Percentiles rank a stretch among this genome's conserved stretches.
Evolutionary conservation across 352 stramenopile species (phyloP).

Genomic region (Phytopythium kandeliae): DNA sequence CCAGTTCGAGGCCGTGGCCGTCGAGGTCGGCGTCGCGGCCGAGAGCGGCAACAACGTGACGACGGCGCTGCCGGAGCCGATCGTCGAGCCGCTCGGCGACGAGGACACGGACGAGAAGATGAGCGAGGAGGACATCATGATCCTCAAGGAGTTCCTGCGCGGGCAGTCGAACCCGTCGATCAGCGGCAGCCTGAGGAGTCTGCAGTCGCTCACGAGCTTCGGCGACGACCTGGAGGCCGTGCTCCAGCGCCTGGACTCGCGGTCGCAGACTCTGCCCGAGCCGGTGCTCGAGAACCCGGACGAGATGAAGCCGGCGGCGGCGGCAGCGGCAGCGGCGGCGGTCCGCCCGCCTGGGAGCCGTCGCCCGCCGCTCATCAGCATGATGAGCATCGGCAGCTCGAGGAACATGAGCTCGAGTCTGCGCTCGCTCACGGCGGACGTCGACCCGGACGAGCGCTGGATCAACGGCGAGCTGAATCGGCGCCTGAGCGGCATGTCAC

Average conservation of each 20-base stretch:
- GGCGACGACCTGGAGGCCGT: constrained; percentile 30
- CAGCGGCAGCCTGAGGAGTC: constrained; percentile 25
- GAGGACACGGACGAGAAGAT: constrained; percentile 44
- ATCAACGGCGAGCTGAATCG: constrained; percentile 39
- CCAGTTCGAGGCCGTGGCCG: not conserved
- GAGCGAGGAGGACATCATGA: constrained; percentile 53
- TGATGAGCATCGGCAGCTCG: constrained; percentile 54
- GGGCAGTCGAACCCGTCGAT: constrained; percentile 44
- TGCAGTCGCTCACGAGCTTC: constrained; percentile 29
- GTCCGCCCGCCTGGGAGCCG: constrained; percentile 5
- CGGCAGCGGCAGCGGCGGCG: not conserved
- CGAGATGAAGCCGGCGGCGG: constrained; percentile 12
- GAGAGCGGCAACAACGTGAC: constrained; percentile 5
- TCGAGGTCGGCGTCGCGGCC: not conserved
- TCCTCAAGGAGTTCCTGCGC: constrained; percentile 53
- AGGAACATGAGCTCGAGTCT: constrained; percentile 37
- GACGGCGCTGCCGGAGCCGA: constrained; percentile 28
- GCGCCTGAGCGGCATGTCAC: constrained; percentile 45
- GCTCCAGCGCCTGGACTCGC: constrained; percentile 25
- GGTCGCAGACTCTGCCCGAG: constrained; percentile 13
- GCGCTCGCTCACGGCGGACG: constrained; percentile 40
- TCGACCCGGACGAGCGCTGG: constrained; percentile 43
- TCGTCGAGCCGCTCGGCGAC: constrained; percentile 23
- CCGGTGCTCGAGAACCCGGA: constrained; percentile 10
- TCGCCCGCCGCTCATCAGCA: constrained; percentile 28